These are phyloP conservation scores for Spergularia bocconei DNA, from an alignment of 148 eudicot genomes.

Conservation along the genomic window DNA sequence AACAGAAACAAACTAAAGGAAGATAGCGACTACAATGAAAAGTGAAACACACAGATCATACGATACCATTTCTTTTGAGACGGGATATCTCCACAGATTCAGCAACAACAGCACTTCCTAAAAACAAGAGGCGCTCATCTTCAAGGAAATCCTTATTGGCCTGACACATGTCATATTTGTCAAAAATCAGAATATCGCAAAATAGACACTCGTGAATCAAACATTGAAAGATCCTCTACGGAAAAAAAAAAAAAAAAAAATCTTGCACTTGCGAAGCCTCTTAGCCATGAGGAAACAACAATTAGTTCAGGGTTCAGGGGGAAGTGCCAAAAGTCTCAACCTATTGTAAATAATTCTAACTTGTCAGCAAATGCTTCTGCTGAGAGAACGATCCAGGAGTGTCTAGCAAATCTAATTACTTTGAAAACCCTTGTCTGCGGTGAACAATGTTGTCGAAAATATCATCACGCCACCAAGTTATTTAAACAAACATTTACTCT, in stretches of 20 bases:
- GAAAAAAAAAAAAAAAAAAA: too few species aligned
- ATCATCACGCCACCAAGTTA: neutral
- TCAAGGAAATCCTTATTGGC: neutral
- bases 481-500: too few species aligned
- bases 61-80: conserved; percentile 2
- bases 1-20: neutral
- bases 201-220: neutral
- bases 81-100: neutral
- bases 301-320: neutral
- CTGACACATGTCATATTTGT: neutral
- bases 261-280: too few species aligned
- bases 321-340: conserved; percentile 1
- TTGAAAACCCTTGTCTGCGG: neutral
- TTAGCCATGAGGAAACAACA: neutral
- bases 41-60: neutral
- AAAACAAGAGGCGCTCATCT: neutral
- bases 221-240: neutral
- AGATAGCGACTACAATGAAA: neutral
- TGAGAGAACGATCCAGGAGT: neutral
- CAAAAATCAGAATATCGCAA: neutral
- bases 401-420: neutral
- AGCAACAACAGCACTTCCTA: neutral
- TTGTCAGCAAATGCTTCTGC: neutral
- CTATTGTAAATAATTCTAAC: neutral
- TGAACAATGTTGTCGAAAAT: neutral